Evolutionary conservation across 345 rosid genomes (phyloP), one percentile per base, ranked within the genome.

Genomic region (Boechera divaricarpa): DNA sequence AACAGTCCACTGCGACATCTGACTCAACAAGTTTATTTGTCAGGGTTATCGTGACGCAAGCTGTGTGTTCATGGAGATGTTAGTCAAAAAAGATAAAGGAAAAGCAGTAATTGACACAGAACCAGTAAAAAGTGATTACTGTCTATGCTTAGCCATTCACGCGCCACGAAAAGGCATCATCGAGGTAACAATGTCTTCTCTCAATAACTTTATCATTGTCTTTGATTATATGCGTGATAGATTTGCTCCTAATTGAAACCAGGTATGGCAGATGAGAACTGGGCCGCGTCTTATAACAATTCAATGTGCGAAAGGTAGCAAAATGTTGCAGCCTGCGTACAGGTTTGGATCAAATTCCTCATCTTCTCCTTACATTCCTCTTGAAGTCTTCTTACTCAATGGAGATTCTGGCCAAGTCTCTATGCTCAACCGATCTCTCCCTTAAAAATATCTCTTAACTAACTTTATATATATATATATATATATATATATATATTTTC

Each of bases 261-360:
- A 95, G 99, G 93, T 95, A n/a, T 95, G 99, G 99, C 89, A 95
- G 80, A 95, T 95, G 98, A 95, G 99, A 78, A 92, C 97, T 0
- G 99, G 99, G 21, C 90, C 92, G 0, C 93, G 99, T 11, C 85
- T 92, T 64, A 70, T 88, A 69, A 83, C 94, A 2, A 80, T 95
- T 72, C 86, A 85, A 38, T 95, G 99, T 36, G 79, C 85, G 0
- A 89, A 83, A 81, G 94, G 98, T 24, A 86, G 93, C 86, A 89
- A 80, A 80, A 65, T 95, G 63, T 69, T 95, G 81, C 99, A 95
- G 74, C 99, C 98, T 31, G 79, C 93, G 0, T 90, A 92, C 82
- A 86, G 94, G 80, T 91, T 92, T 79, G 97, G 95, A 70, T 89
- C 88, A 52, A 81, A 80, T 7, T 67, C 79, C 36, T 84, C 86